phyloP scores from a whole-genome alignment of 148 eudicot species.

The Rhododendron vialii region DNA sequence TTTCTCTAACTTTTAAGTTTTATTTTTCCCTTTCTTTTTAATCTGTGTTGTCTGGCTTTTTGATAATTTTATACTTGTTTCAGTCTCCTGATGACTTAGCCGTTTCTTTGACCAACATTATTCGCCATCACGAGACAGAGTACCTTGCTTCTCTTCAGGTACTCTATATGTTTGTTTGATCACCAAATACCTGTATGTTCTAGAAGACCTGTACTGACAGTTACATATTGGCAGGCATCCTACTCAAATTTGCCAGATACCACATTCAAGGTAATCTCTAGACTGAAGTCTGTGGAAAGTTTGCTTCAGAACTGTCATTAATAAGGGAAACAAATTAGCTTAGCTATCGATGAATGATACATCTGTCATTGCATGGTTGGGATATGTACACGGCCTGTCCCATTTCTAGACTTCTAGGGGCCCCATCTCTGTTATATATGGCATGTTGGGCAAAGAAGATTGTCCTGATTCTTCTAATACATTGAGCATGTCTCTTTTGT shows the following conservation, averaged over 20 bases:
- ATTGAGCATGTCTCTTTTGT: not conserved
- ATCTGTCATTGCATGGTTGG: not conserved
- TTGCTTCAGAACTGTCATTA: not conserved
- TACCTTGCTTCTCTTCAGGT: constrained; percentile 90
- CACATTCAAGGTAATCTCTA: constrained; percentile 76
- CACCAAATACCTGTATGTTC: not conserved
- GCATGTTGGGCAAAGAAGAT: not conserved
- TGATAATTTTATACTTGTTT: constrained; percentile 24
- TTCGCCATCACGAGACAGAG: constrained; percentile 88
- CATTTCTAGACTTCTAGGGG: not conserved
- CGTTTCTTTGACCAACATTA: constrained; percentile 55
- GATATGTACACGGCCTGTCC: not conserved
- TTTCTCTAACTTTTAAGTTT: not conserved
- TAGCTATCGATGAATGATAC: not conserved
- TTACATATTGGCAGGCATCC: constrained; percentile 54
- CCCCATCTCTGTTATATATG: not conserved
- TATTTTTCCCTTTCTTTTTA: not conserved
- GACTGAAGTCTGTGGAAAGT: not conserved
- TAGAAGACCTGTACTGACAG: constrained; percentile 9
- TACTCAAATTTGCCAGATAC: constrained; percentile 86
- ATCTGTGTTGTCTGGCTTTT: not conserved
- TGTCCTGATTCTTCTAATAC: not conserved
- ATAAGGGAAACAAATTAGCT: not conserved
- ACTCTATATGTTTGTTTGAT: not conserved
- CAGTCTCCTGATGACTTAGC: constrained; percentile 91